Percentiles rank a stretch among this genome's conserved stretches.
These are phyloP conservation scores for Aspergillus novofumigatus DNA, from an alignment of 2,329 filamentous ascomycete species.

Conservation along the genomic window DNA sequence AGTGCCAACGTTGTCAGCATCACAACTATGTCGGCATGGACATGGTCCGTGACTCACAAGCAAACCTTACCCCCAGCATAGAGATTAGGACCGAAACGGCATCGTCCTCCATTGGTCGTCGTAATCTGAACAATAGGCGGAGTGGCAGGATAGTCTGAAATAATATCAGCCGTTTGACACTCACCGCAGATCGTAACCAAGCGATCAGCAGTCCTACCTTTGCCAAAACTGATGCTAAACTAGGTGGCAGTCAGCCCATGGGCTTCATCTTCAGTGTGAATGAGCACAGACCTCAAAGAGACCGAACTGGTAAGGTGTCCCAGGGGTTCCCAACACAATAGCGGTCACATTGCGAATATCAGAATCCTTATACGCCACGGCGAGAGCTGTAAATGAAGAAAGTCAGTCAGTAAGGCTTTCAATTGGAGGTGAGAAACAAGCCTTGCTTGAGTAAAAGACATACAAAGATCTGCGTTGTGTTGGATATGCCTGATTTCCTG, in stretches of 20 bases:
- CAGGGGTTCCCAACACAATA: constrained; percentile 85
- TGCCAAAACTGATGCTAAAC: constrained; percentile 74
- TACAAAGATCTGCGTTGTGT: constrained; percentile 77
- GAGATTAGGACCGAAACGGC: constrained; percentile 95
- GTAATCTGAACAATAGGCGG: constrained; percentile 60
- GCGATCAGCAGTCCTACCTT: constrained; percentile 49
- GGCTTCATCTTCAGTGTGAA: not conserved
- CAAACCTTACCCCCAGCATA: constrained; percentile 90
- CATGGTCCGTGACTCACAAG: constrained; percentile 55
- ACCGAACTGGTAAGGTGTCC: constrained; percentile 93
- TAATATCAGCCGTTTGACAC: not conserved
- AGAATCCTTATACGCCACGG: constrained; percentile 79
- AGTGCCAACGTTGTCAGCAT: constrained; percentile 15
- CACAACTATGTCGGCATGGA: not conserved
- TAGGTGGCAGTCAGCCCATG: constrained; percentile 33
- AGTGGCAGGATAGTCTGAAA: constrained; percentile 73
- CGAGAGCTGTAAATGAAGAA: constrained; percentile 60
- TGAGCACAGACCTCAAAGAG: constrained; percentile 75
- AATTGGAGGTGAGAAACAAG: not conserved
- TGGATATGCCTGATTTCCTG: constrained; percentile 85
- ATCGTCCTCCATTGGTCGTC: constrained; percentile 84
- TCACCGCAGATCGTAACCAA: not conserved
- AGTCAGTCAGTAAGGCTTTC: constrained; percentile 12
- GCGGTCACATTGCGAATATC: constrained; percentile 86
- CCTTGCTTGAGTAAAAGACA: constrained; percentile 28